Base-by-base conservation (phyloP, 805 yeast species). In the Starmera caribaea region DNA sequence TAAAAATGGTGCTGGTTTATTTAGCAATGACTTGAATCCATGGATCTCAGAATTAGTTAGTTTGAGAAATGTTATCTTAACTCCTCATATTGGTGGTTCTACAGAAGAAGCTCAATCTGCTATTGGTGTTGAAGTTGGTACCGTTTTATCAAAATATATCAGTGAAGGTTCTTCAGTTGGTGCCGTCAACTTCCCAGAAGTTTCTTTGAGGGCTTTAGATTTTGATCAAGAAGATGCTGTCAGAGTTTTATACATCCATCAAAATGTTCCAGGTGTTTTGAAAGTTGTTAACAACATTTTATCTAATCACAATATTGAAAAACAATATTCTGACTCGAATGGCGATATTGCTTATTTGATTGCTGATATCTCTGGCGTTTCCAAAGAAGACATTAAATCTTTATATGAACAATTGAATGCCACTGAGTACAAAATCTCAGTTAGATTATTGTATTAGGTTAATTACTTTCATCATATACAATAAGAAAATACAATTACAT, bases 101-200 rank as follows among this genome's bases (percentile, higher is more conserved):
- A 92, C 98, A 36, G 97, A 90, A 66, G 98, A 92, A 71, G 98
- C 98, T 31, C 98, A 92, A 73, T 74, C 85, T 41, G 95, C 97
- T 32, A 92, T 92, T 58, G 98, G 98, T 68, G 71, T 90, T 45
- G 98, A 92, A 69, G 98, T 92, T 45, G 86, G 81, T 44, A 71
- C 82, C 35, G 79, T 95, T 32, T 73, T 92, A 55, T 72, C 89
- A 48, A 86, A 85, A 60, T 92, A 88, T 70, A 83, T 92, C 62
- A 90, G 89, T 66, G 97, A 90, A 71, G 98, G 98, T 71, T 72
- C 79, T 55, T 84, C 97, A 13, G 75, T 75, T 38, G 97, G 96
- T 55, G 89, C 97, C 6, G 98, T 90, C 43, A 92, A 92, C 75
- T 89, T 92, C 95, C 98, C 98, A 57, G 97, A 92, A 70, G 97